A percentile compares a stretch with the other conserved stretches of the same genome.
phyloP scores from a whole-genome alignment of 805 yeast genomes.

The Saturnispora sanitii region DNA sequence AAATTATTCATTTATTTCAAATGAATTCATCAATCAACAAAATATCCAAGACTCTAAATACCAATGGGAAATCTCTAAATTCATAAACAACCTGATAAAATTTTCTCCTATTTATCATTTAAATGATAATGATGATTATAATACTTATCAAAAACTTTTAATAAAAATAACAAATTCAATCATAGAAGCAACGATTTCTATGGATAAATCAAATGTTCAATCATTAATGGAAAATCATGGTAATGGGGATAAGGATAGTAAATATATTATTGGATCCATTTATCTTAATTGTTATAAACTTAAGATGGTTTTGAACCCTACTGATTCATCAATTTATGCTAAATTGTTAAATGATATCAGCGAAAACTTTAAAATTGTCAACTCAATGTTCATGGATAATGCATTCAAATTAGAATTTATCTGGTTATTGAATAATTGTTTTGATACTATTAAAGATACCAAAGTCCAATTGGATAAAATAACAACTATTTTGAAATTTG shows the following conservation, averaged over 20 bases:
- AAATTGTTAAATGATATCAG: neutral
- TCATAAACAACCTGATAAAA: neutral
- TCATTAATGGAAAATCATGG: too few species aligned
- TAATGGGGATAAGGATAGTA: constrained; percentile 3
- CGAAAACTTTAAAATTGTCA: neutral
- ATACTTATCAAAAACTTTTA: neutral
- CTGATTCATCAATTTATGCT: neutral
- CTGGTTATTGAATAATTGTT: neutral
- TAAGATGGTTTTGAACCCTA: neutral
- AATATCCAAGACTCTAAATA: too few species aligned
- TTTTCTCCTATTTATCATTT: neutral
- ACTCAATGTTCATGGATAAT: constrained; percentile 3
- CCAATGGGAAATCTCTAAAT: constrained; percentile 2
- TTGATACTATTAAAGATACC: neutral
- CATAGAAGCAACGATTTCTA: neutral
- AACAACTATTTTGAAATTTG: constrained; percentile 1
- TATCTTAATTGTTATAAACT: constrained; percentile 1
- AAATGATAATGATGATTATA: neutral
- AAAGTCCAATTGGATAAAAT: neutral
- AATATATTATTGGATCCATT: constrained; percentile 2
- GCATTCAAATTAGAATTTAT: neutral
- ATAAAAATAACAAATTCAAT: constrained; percentile 1
- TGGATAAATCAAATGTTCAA: neutral
- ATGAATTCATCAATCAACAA: neutral
- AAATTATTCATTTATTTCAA: constrained; percentile 1